These are phyloP conservation scores for Fusarium penzigii DNA, from an alignment of 2,329 filamentous ascomycete species.

Conservation along the genomic window DNA sequence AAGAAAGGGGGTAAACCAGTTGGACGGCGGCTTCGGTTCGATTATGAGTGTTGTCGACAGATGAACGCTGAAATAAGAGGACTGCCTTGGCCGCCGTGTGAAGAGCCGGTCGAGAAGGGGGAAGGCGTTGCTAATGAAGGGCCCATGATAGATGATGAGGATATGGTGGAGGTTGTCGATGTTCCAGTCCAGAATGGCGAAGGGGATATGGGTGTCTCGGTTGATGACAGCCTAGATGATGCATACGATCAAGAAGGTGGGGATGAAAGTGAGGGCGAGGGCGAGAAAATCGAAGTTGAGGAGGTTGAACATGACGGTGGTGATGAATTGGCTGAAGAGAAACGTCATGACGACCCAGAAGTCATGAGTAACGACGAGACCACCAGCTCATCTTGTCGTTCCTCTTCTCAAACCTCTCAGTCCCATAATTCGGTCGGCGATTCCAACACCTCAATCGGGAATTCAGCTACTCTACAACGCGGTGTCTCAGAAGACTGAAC, in stretches of 20 bases:
- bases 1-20: constrained; percentile 41
- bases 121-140: background rate
- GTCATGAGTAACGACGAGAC: background rate
- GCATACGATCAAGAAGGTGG: too few relatives aligned
- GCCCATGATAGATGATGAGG: background rate
- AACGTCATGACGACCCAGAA: background rate
- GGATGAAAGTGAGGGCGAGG: too few relatives aligned
- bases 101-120: constrained; percentile 1
- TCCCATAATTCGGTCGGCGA: too few relatives aligned
- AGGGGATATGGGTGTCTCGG: background rate
- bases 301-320: background rate
- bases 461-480: too few relatives aligned
- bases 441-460: too few relatives aligned
- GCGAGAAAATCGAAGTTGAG: too few relatives aligned
- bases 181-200: background rate
- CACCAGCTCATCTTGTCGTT: too few relatives aligned
- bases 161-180: constrained; percentile 3
- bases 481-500: too few relatives aligned
- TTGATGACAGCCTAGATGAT: background rate
- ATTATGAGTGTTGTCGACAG: constrained; percentile 36
- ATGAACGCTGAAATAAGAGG: constrained; percentile 35
- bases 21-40: constrained; percentile 35
- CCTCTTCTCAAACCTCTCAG: too few relatives aligned
- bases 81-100: constrained; percentile 27
- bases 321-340: background rate